Evolutionary conservation across 495 filamentous ascomycete species (phyloP), one percentile per base, ranked within the genome.

Genomic region (Cryomyces antarcticus): DNA sequence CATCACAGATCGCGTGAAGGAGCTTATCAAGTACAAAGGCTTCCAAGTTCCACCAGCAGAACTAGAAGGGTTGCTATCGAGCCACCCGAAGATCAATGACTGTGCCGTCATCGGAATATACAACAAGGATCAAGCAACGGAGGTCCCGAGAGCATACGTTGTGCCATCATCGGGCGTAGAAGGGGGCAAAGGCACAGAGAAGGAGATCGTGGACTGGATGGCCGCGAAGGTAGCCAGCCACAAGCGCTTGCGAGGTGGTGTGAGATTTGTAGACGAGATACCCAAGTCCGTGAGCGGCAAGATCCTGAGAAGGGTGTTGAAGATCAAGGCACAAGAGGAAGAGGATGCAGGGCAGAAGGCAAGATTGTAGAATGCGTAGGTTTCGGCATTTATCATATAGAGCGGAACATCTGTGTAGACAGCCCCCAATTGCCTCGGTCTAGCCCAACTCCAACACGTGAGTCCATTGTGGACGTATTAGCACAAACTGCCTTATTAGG

Each of bases 11-110:
- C 60, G 71, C 27, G 51, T 62, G 31, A 75, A 75, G 50, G 72
- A 76, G 34, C 47, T 62, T 9, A 70, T 76, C 42, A 72, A 65
- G 39, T 66, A 60, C 58, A 62, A 82, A 49, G 64, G 57, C 62
- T 67, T 60, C 44, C 57, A 60, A 39, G 57, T 61, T 5, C 46
- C 56, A 7, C 59, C 59, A 4, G 59, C 58, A 9, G 59, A 64
- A 39, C 54, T 64, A 4, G 61, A 64, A 37, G 61, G 61, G 29
- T 24, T 56, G 17, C 51, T 64, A 4, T 39, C 46, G 3, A 37
- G 42, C 5, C 50, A 60, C 43, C 48, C 56, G 3, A 41, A 51
- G 11, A 46, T 64, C 30, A 43, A 56, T 31, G 61, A 64, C 44
- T 58, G 56, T 0, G 61, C 60, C 6, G 61, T 64, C 11, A 54